Percentiles rank a stretch among this genome's conserved stretches.
Conservation (phyloP, 441 rosid species). For the Arabidopsis hybrid region DNA sequence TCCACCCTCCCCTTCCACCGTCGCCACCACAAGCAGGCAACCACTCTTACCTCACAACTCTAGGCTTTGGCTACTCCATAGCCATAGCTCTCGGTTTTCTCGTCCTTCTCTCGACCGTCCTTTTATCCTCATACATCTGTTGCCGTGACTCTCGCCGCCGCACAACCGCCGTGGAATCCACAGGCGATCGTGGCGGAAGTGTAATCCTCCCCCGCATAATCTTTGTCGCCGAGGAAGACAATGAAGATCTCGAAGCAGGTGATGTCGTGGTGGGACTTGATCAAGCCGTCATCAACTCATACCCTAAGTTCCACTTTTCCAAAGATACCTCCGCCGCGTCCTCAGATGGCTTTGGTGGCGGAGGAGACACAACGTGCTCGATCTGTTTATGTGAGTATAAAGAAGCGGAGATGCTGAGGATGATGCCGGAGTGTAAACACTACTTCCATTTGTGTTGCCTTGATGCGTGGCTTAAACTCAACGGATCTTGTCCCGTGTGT, state of each 20-base stretch:
- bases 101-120: slow-evolving; percentile 79
- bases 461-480: slow-evolving; percentile 96
- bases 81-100: slow-evolving; percentile 90
- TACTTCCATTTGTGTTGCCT: slow-evolving; percentile 77
- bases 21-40: slow-evolving; percentile 37
- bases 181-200: slow-evolving; percentile 48
- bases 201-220: slow-evolving; percentile 81
- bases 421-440: slow-evolving; percentile 98
- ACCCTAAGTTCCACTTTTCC: slow-evolving; percentile 75
- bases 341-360: slow-evolving; percentile 24
- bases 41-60: slow-evolving; percentile 58
- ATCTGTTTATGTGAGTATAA: slow-evolving; percentile 89
- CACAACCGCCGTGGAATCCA: slow-evolving; percentile 40
- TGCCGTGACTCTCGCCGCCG: slow-evolving; percentile 70
- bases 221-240: slow-evolving; percentile 84
- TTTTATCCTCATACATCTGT: slow-evolving; percentile 87
- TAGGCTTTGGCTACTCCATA: slow-evolving; percentile 92
- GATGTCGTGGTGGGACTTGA: slow-evolving; percentile 69
- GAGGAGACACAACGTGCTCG: slow-evolving; percentile 63
- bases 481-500: slow-evolving; percentile 96
- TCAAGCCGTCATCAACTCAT: slow-evolving; percentile 79
- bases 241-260: slow-evolving; percentile 49
- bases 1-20: slow-evolving; percentile 41
- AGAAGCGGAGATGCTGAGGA: slow-evolving; percentile 93
- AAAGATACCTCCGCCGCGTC: slow-evolving; percentile 47